phyloP scores from a whole-genome alignment of 2,329 filamentous ascomycete genomes.

The Calonectria pteridis region DNA sequence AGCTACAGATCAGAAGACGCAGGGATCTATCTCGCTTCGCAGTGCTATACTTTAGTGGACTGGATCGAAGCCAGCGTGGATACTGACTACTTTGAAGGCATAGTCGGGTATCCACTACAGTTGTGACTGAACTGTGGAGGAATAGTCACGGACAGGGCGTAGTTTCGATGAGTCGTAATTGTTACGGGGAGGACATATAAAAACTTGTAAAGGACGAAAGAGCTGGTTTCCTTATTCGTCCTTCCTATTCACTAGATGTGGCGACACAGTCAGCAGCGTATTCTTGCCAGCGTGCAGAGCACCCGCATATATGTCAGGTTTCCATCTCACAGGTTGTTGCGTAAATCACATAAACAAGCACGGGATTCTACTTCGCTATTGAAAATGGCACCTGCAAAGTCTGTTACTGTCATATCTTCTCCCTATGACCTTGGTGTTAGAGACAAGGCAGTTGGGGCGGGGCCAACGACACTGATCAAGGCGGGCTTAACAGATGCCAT shows the following conservation, averaged over 20 bases:
- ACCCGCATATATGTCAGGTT: background rate
- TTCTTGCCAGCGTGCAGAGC: background rate
- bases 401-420: slow-evolving; percentile 51
- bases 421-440: slow-evolving; percentile 56
- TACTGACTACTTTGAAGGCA: slow-evolving; percentile 21
- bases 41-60: slow-evolving; percentile 13
- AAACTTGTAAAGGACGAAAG: too few species aligned
- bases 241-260: background rate
- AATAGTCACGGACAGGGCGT: background rate
- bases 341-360: background rate
- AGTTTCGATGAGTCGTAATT: background rate
- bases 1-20: background rate
- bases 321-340: background rate
- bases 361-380: background rate
- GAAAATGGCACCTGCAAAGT: slow-evolving; percentile 30
- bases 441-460: slow-evolving; percentile 53
- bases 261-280: background rate
- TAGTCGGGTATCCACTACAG: background rate
- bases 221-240: background rate
- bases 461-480: slow-evolving; percentile 49
- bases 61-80: background rate
- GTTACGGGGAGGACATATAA: background rate
- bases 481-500: slow-evolving; percentile 46
- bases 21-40: background rate
- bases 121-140: slow-evolving; percentile 17